Conservation (phyloP, 1,139 yeast genomes). For the Kluyveromyces sp. region DNA sequence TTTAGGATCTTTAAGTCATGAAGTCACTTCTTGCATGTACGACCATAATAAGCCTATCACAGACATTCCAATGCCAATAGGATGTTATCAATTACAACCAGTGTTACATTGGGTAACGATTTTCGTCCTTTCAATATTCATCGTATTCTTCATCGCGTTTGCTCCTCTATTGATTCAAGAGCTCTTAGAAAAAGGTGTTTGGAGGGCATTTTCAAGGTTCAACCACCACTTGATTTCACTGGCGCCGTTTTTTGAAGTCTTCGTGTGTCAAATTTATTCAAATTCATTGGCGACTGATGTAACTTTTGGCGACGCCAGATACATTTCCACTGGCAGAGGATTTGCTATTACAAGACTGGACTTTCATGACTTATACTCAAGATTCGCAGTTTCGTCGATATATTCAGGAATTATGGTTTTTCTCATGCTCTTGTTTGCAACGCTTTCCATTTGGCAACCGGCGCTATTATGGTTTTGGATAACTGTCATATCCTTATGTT, state of each 20-base stretch:
- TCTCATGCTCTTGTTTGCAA: conserved; percentile 54
- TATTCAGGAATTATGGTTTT: conserved; percentile 58
- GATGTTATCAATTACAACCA: conserved; percentile 71
- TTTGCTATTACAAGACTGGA: conserved; percentile 67
- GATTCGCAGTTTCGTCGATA: conserved; percentile 58
- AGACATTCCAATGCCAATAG: conserved; percentile 56
- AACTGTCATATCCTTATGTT: conserved; percentile 60
- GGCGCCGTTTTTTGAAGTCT: conserved; percentile 81
- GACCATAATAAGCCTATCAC: conserved; percentile 51
- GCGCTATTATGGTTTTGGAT: conserved; percentile 81
- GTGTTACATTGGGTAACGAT: conserved; percentile 74
- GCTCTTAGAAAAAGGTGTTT: conserved; percentile 65
- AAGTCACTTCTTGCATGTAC: conserved; percentile 50
- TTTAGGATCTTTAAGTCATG: conserved; percentile 59
- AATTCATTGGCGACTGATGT: conserved; percentile 61
- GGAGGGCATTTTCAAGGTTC: conserved; percentile 55
- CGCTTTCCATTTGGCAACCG: conserved; percentile 66
- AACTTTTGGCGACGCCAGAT: conserved; percentile 75
- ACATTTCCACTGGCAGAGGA: conserved; percentile 80
- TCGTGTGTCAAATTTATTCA: conserved; percentile 79
- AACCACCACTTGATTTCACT: conserved; percentile 60
- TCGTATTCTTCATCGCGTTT: conserved; percentile 78
- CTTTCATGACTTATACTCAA: conserved; percentile 53
- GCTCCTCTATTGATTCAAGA: conserved; percentile 77
- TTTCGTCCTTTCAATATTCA: conserved; percentile 73